phyloP scores from a whole-genome alignment of 495 filamentous ascomycete species.

The Chaetomidium leptoderma region DNA sequence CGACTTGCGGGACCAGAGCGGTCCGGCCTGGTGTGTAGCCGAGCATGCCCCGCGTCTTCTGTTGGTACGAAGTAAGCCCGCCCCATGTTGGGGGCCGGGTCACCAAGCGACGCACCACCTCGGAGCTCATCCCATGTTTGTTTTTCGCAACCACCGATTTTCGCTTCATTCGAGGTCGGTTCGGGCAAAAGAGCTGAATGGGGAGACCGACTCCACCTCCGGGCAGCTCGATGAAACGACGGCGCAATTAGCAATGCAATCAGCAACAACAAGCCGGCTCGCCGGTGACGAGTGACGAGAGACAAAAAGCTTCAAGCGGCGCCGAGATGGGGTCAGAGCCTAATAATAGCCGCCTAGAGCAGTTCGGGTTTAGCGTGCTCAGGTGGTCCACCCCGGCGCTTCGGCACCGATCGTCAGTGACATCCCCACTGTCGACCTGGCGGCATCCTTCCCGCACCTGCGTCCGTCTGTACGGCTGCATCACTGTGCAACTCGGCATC shows the following conservation, averaged over 20 bases:
- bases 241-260: neutral
- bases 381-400: neutral
- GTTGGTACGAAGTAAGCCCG: too few relatives aligned
- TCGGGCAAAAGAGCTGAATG: too few relatives aligned
- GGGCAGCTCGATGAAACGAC: neutral
- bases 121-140: neutral
- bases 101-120: too few relatives aligned
- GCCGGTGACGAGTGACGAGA: too few relatives aligned
- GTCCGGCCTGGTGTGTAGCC: neutral
- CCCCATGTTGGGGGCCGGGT: neutral
- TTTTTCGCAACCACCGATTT: too few relatives aligned
- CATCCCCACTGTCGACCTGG: neutral
- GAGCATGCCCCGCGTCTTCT: too few relatives aligned
- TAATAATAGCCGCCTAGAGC: slow-evolving; percentile 2
- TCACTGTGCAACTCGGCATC: neutral
- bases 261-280: too few relatives aligned
- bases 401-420: neutral
- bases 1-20: neutral
- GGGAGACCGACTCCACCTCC: too few relatives aligned
- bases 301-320: too few relatives aligned
- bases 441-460: slow-evolving; percentile 4
- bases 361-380: neutral
- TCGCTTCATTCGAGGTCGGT: too few relatives aligned
- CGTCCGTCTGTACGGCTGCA: neutral
- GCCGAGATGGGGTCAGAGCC: neutral